Percentiles rank a stretch among this genome's conserved stretches.
Conservation (phyloP, 768 basidiomycete species). For the Mycena latifolia region DNA sequence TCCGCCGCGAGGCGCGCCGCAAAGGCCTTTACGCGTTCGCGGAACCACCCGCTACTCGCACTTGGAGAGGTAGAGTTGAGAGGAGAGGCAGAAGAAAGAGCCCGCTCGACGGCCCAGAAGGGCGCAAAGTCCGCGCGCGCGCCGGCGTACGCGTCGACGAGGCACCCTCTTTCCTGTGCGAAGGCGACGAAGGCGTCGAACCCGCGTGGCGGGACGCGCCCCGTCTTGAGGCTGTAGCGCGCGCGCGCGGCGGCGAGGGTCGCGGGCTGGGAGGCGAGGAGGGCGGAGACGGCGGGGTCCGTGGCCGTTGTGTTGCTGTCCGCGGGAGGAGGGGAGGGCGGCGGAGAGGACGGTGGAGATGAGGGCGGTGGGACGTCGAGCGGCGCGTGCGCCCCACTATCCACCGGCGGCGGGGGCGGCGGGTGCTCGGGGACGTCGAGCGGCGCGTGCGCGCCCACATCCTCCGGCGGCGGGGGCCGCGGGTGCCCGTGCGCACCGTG, state of each 20-base stretch:
- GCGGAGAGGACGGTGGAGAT: too few species aligned
- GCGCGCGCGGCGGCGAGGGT: constrained; percentile 23
- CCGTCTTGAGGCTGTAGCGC: constrained; percentile 17
- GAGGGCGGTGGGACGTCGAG: not conserved
- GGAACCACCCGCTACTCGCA: constrained; percentile 22
- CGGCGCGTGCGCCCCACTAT: too few species aligned
- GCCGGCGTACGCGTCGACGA: constrained; percentile 21
- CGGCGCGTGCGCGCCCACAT: not conserved
- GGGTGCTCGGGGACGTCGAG: not conserved
- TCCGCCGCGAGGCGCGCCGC: not conserved
- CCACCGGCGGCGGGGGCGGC: not conserved
- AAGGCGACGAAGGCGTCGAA: constrained; percentile 31
- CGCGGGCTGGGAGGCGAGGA: constrained; percentile 1
- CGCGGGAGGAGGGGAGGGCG: not conserved
- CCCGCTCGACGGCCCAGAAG: constrained; percentile 24
- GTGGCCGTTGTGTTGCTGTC: too few species aligned
- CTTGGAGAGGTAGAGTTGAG: too few species aligned
- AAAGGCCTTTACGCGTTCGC: constrained; percentile 17
- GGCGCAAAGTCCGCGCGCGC: constrained; percentile 28
- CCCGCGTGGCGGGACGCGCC: constrained; percentile 15
- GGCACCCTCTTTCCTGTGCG: constrained; percentile 9
- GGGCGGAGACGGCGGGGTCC: not conserved
- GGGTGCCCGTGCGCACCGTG: not conserved
- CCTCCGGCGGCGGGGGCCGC: not conserved
- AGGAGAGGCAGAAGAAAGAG: too few species aligned